These are phyloP conservation scores for Hanseniaspora gamundiae DNA, from an alignment of 1,139 yeast species.

Conservation along the genomic window DNA sequence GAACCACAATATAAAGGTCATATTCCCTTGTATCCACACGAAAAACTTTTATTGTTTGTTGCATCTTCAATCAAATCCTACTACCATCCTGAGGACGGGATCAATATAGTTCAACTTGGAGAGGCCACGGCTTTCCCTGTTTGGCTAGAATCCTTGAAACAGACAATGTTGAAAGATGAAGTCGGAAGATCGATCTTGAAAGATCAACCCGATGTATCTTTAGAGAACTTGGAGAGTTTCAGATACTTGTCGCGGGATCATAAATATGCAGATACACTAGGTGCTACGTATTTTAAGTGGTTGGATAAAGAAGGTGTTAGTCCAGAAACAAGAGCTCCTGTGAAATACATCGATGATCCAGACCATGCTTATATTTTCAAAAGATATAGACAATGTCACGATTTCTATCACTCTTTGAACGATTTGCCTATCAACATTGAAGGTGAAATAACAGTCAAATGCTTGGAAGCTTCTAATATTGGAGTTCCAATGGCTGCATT, in stretches of 20 bases:
- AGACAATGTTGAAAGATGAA: conserved; percentile 62
- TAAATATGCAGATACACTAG: conserved; percentile 52
- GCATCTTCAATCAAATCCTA: conserved; percentile 80
- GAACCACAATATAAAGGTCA: conserved; percentile 62
- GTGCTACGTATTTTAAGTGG: conserved; percentile 71
- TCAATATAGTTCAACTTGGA: conserved; percentile 77
- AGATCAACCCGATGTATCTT: conserved; percentile 76
- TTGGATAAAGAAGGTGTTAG: conserved; percentile 77
- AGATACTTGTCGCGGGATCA: conserved; percentile 45
- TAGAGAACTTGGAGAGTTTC: conserved; percentile 47
- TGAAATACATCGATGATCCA: conserved; percentile 75
- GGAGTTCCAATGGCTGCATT: conserved; percentile 95
- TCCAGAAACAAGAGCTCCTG: conserved; percentile 88
- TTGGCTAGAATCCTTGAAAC: conserved; percentile 49
- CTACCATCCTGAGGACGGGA: conserved; percentile 57
- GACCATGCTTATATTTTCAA: conserved; percentile 87
- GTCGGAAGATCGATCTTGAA: conserved; percentile 66
- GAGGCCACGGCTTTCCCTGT: conserved; percentile 77
- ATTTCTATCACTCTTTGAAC: conserved; percentile 86
- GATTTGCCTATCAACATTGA: conserved; percentile 86
- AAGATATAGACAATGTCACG: conserved; percentile 93
- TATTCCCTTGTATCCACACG: conserved; percentile 57
- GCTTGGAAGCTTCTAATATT: conserved; percentile 82
- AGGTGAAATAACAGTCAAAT: conserved; percentile 90
- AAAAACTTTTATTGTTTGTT: conserved; percentile 49